Percentiles rank a stretch among this genome's conserved stretches.
These are phyloP conservation scores for Rhodosporidiobolus odoratus DNA, from an alignment of 768 basidiomycete genomes.

Conservation along the genomic window DNA sequence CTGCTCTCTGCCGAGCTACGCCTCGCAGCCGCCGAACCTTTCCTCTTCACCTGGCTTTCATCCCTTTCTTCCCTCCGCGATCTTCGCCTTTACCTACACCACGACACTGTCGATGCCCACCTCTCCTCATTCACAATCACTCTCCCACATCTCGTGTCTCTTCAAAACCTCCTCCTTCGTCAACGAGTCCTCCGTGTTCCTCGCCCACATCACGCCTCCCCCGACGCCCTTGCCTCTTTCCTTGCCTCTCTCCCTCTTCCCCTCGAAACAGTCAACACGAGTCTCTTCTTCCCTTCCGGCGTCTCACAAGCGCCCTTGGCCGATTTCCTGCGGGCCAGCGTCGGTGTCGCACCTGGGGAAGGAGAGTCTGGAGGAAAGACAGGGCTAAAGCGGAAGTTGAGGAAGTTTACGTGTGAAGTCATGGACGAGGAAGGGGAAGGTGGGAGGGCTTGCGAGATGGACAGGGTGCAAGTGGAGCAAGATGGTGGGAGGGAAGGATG, in stretches of 20 bases:
- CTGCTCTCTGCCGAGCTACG: neutral
- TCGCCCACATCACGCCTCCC: neutral
- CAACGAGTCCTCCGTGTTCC: slow-evolving; percentile 1
- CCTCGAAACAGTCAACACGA: neutral
- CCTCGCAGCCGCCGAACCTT: neutral
- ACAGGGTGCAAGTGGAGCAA: neutral
- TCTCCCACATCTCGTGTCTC: neutral
- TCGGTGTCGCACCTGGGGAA: too few relatives aligned
- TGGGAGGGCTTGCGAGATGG: neutral
- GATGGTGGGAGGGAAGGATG: neutral
- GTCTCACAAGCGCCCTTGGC: neutral
- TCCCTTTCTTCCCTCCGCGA: neutral
- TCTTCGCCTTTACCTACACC: neutral
- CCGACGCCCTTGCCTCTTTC: neutral
- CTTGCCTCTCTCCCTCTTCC: neutral
- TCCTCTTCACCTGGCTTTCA: neutral
- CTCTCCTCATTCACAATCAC: neutral
- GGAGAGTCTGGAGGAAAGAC: too few relatives aligned
- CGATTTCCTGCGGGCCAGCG: neutral
- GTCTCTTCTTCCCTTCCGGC: neutral
- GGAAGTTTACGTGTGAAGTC: neutral
- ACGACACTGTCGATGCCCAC: neutral
- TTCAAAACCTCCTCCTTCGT: neutral
- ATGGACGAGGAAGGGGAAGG: neutral
- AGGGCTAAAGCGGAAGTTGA: neutral